phyloP scores from a whole-genome alignment of 495 filamentous ascomycete genomes.

The Letharia lupina region DNA sequence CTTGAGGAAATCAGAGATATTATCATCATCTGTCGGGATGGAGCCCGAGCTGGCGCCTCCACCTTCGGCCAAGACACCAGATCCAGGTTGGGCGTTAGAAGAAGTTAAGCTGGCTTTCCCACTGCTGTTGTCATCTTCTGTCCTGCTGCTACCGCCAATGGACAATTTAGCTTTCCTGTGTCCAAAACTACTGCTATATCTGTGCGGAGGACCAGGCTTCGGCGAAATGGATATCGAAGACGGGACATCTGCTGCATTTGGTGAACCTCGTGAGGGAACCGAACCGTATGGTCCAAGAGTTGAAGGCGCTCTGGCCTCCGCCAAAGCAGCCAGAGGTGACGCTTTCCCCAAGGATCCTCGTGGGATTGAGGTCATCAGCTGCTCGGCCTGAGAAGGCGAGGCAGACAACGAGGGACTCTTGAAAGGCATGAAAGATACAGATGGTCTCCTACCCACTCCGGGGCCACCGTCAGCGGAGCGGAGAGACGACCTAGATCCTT shows the following conservation, averaged over 20 bases:
- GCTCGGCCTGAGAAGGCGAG: conserved; percentile 61
- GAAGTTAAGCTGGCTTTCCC: conserved; percentile 79
- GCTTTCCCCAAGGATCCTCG: conserved; percentile 47
- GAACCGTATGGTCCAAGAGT: conserved; percentile 58
- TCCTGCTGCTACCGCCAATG: conserved; percentile 58
- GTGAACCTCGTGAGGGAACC: conserved; percentile 49
- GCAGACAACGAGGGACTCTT: conserved; percentile 89
- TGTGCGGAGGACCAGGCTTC: conserved; percentile 58
- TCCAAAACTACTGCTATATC: conserved; percentile 80
- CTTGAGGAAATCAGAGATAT: conserved; percentile 87
- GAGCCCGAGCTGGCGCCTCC: conserved; percentile 68
- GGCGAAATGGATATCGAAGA: conserved; percentile 64
- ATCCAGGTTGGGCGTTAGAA: conserved; percentile 75
- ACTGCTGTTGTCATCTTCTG: conserved; percentile 76
- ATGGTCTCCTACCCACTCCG: conserved; percentile 60
- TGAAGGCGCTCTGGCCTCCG: conserved; percentile 59
- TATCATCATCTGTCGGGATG: conserved; percentile 77
- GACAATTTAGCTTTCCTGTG: conserved; percentile 71
- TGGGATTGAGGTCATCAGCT: conserved; percentile 50
- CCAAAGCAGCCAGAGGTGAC: conserved; percentile 44
- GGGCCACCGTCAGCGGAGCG: conserved; percentile 46
- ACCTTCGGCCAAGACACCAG: conserved; percentile 69
- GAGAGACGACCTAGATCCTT: conserved; percentile 53
- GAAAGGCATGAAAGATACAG: conserved; percentile 88
- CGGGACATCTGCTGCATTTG: conserved; percentile 40